A percentile compares a stretch with the other conserved stretches of the same genome.
These are phyloP conservation scores for Nidula microcarpa DNA, from an alignment of 768 basidiomycete genomes.

Conservation along the genomic window DNA sequence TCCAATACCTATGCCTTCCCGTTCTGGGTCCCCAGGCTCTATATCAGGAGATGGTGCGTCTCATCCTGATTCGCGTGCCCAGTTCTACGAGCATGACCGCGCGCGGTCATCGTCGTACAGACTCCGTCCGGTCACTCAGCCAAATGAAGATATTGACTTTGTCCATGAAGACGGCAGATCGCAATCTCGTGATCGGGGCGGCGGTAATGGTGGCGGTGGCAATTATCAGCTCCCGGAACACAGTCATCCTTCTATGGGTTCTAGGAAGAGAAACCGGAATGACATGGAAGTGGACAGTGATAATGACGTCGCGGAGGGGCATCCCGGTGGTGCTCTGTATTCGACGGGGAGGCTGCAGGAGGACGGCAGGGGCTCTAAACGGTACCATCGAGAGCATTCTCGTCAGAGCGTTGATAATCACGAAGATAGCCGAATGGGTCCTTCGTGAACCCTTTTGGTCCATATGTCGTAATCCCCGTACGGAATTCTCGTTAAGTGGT, in stretches of 20 bases:
- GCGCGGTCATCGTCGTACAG: conserved; percentile 41
- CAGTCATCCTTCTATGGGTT: conserved; percentile 35
- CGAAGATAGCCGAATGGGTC: conserved; percentile 34
- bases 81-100: conserved; percentile 46
- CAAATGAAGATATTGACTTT: conserved; percentile 48
- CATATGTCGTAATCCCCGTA: conserved; percentile 4
- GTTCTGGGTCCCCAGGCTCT: conserved; percentile 58
- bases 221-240: conserved; percentile 32
- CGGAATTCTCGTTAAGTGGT: conserved; percentile 7
- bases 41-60: conserved; percentile 47
- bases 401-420: conserved; percentile 33
- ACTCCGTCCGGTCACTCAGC: conserved; percentile 47
- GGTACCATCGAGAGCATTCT: conserved; percentile 50
- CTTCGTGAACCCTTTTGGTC: conserved; percentile 17
- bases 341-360: conserved; percentile 29
- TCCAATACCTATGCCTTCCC: conserved; percentile 39
- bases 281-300: conserved; percentile 65
- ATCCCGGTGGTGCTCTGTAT: conserved; percentile 23
- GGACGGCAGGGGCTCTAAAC: conserved; percentile 56
- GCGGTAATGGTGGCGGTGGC: conserved; percentile 26
- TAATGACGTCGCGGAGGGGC: conserved; percentile 35
- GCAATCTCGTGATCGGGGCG: conserved; percentile 33
- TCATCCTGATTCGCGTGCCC: conserved; percentile 48
- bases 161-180: conserved; percentile 52
- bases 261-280: conserved; percentile 55